Evolutionary conservation across 441 rosid genomes (phyloP), one percentile per base, ranked within the genome.

Genomic region (Arabidopsis lyrata): DNA sequence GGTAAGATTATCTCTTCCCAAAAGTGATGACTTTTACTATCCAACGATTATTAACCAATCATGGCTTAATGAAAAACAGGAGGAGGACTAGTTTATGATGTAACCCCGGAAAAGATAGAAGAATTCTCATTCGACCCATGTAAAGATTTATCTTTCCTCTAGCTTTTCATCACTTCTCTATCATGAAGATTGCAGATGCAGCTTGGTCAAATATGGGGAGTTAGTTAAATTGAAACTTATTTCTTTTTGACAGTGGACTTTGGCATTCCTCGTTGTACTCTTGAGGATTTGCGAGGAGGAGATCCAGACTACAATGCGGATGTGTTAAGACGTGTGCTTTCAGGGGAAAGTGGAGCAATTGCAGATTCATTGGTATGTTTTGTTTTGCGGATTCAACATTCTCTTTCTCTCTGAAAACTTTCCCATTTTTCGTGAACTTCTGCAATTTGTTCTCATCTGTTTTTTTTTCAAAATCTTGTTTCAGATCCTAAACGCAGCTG

Each of bases 401-500:
- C 15, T 34, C 36, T 32, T 32, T 27, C 58, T 39, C n/a, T 42
- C 49, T 68, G 42, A 8, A 8, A 68, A 60, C 15, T 52, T 58
- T 42, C 69, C 22, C 13, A 24, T n/a, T 50, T 55, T 59, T 44
- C 1, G 20, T 67, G 41, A 66, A 32, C 54, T 70, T 39, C 15
- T 56, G 42, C 34, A 56, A 15, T 18, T 5, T 34, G 13, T 8
- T 64, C 48, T 64, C 48, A 58, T 71, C 15, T 22, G 6, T 44
- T 22, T 2, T 44, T 22, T 2, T 29, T 13, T 12, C 10, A 38
- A 34, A 63, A 47, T 38, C 16, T 54, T 53, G 34, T 45, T 47
- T 13, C 62, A 95, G 99, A 86, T 93, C 77, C 84, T 96, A 20
- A 93, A 91, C 76, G 94, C 99, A 65, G 99, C 96, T 10, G 97